These are phyloP conservation scores for Penicillium egyptiacum DNA, from an alignment of 495 filamentous ascomycete genomes.

Conservation along the genomic window DNA sequence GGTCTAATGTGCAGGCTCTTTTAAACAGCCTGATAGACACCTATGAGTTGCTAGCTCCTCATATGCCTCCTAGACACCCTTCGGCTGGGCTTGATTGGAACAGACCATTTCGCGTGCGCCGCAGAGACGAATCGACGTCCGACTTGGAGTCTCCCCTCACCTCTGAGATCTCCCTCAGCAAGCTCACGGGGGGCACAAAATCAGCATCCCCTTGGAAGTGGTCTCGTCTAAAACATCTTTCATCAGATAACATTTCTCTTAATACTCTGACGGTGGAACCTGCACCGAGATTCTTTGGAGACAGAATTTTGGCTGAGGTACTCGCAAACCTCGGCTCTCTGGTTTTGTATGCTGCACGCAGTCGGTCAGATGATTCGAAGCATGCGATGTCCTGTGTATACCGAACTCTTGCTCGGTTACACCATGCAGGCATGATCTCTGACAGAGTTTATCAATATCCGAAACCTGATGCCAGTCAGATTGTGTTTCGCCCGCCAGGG, in stretches of 20 bases:
- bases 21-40: conserved; percentile 43
- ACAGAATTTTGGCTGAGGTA: conserved; percentile 28
- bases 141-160: conserved; percentile 2
- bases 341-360: conserved; percentile 52
- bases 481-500: conserved; percentile 54
- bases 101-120: neutral
- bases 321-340: conserved; percentile 52
- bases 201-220: conserved; percentile 1
- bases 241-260: conserved; percentile 15
- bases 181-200: conserved; percentile 26
- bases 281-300: conserved; percentile 23
- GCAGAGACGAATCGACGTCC: neutral
- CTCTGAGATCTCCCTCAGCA: conserved; percentile 29
- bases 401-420: conserved; percentile 59
- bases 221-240: conserved; percentile 4
- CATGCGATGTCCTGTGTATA: conserved; percentile 58
- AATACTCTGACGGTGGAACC: conserved; percentile 30
- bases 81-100: conserved; percentile 30
- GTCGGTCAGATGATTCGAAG: conserved; percentile 36
- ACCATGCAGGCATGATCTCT: conserved; percentile 58
- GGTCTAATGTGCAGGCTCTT: conserved; percentile 43
- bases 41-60: conserved; percentile 23
- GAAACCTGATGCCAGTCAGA: conserved; percentile 31
- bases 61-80: conserved; percentile 20
- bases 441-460: conserved; percentile 56